These are phyloP conservation scores for Gymnopilus junonius DNA, from an alignment of 768 basidiomycete genomes.

Conservation along the genomic window DNA sequence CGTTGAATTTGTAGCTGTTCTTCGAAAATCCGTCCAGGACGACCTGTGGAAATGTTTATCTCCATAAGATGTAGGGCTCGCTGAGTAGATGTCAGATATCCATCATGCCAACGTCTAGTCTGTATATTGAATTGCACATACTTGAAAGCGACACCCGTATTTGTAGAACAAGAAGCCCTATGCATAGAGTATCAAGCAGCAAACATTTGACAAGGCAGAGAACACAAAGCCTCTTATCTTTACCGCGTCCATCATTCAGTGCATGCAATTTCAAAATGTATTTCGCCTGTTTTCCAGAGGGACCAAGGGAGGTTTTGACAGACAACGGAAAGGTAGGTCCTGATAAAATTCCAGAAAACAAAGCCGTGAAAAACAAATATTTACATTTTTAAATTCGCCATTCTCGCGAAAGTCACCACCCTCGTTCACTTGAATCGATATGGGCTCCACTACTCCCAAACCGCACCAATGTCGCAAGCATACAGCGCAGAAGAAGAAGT, in stretches of 20 bases:
- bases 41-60: not conserved
- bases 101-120: no score
- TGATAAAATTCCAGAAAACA: not conserved
- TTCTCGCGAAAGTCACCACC: not conserved
- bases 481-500: conserved; percentile 76
- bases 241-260: not conserved
- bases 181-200: no score
- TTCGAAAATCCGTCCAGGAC: not conserved
- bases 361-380: not conserved
- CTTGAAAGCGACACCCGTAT: no score
- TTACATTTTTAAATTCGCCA: not conserved
- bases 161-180: no score
- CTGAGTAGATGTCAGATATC: no score
- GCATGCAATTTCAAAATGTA: not conserved
- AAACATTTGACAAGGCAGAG: not conserved
- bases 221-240: not conserved
- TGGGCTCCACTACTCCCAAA: not conserved
- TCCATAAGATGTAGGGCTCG: no score
- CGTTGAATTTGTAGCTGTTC: not conserved
- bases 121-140: no score
- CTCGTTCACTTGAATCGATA: not conserved
- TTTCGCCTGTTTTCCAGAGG: not conserved
- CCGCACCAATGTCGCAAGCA: conserved; percentile 51
- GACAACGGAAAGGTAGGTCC: not conserved
- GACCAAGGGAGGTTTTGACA: not conserved